Evolutionary conservation across 2,329 filamentous ascomycete genomes (phyloP), one percentile per base, ranked within the genome.

Genomic region (Botrytis squamosa): DNA sequence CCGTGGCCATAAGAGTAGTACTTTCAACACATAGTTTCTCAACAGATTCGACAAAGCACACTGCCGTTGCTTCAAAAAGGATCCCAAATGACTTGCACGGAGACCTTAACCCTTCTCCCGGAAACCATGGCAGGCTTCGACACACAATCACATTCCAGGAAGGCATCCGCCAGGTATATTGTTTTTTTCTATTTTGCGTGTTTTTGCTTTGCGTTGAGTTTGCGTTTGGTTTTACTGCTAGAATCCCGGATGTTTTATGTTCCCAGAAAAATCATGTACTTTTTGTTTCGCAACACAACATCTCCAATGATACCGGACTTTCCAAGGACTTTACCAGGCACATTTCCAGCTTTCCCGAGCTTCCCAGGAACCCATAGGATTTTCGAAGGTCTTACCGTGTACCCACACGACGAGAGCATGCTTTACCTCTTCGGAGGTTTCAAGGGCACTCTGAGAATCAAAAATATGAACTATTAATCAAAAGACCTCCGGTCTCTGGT

Each of bases 111-210:
- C 76, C 75, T 77, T 75, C 76, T 77, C 72, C 77, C 77, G 79
- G 80, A 80, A 74, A 77, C 76, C 77, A 81, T 80, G 79, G 72
- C 79, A 74, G 78, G 76, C 77, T 81, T 78, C 79, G 75, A 76
- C 65, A 75, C 76, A 74, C 73, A 75, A 67, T 77, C 77, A 65
- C 76, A 72, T 70, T 74, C 78, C 76, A 74, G 80, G 77, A 79
- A 79, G 77, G 78, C 77, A 76, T 60, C 78, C 78, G 77, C 77
- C 77, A 81, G 80, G 80, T 81, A 81, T 80, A 79, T 80, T 79
- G 66, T 78, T 77, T 78, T 76, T 74, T 74, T 67, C 63, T 75
- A 71, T 74, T 74, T 57, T 70, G 59, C 49, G 60, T 62, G 38
- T 71, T 77, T 77, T 76, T 76, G 73, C 42, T 71, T 68, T 75